Base-by-base conservation (phyloP, 2,329 filamentous ascomycete species). In the Chaetothyriales sp. region DNA sequence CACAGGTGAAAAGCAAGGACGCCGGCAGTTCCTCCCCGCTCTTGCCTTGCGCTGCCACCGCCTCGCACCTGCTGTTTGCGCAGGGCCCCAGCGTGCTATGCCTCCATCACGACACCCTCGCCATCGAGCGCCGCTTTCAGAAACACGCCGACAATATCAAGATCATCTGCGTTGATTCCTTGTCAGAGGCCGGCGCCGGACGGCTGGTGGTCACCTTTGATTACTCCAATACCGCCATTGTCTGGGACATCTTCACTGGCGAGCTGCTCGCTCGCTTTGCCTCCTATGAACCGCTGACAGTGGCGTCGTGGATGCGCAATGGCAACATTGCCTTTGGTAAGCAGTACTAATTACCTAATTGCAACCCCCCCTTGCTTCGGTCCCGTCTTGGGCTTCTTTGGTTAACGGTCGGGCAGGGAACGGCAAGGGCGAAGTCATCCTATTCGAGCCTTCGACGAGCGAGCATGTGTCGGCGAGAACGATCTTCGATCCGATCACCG, bases 281-380 rank as follows among this genome's bases (percentile, higher is more conserved):
- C 20, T 92, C 89, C 0, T 95, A 94, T 63, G 87, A 94, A 62
- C 79, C 85, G 58, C 76, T 96, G 56, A 82, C 81, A 19, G 83
- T 86, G 26, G 90, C 89, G 39, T 76, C 85, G 10, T 98, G 92
- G 87, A 95, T 98, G 89, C 79, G 83, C 44, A 95, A 95, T 69
- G 92, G 92, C 50, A 94, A 95, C 69, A 83, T 98, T 58, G 90
- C 87, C 39, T 96, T 96, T 73, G 92, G 90, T 95, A 74, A 67
- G 81, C 39, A 26, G n/a, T n/a, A n/a, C n/a, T n/a, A n/a, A n/a
- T n/a, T n/a, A n/a, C n/a, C n/a, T n/a, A n/a, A n/a, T n/a, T n/a
- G n/a, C n/a, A n/a, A n/a, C n/a, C n/a, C 43, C 18, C 2, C 8
- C 49, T 53, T 45, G 54, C 57, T 53, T 39, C 20, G 36, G 36